Conservation (phyloP, 345 rosid genomes). For the Alliaria petiolata region DNA sequence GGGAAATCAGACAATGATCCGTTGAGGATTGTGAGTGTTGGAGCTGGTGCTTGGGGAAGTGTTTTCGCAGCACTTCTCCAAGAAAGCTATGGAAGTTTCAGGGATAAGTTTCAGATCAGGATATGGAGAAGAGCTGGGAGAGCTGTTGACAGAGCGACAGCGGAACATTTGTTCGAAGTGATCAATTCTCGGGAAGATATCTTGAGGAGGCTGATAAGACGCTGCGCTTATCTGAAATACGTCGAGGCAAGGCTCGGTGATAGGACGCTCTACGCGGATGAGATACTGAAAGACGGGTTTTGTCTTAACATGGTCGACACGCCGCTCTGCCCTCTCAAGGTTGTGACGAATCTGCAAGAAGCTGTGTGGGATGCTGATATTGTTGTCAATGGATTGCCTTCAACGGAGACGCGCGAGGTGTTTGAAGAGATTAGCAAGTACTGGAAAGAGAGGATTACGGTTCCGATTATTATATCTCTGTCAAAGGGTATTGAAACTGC, state of each 20-base stretch:
- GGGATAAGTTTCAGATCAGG: constrained; percentile 87
- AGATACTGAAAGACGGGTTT: constrained; percentile 93
- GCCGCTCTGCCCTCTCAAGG: constrained; percentile 87
- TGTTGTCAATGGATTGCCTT: constrained; percentile 91
- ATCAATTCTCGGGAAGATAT: constrained; percentile 94
- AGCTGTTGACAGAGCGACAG: constrained; percentile 67
- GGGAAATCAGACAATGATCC: constrained; percentile 87
- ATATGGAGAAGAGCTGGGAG: constrained; percentile 93
- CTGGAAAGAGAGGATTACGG: constrained; percentile 85
- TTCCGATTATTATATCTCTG: constrained; percentile 72
- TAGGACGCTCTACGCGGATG: constrained; percentile 77
- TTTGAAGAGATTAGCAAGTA: constrained; percentile 83
- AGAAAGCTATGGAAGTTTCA: constrained; percentile 71
- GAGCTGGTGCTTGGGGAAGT: constrained; percentile 99
- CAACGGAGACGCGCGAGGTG: constrained; percentile 76
- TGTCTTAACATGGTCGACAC: constrained; percentile 97
- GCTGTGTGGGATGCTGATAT: constrained; percentile 99
- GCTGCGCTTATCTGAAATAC: constrained; percentile 93
- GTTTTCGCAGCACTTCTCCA: constrained; percentile 89
- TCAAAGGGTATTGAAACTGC: constrained; percentile 96
- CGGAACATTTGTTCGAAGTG: constrained; percentile 94
- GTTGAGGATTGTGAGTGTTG: constrained; percentile 79
- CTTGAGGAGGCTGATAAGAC: constrained; percentile 82
- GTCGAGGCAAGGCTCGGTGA: constrained; percentile 97
- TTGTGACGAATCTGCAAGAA: constrained; percentile 92